These are phyloP conservation scores for Sclerotinia sclerotiorum DNA, from an alignment of 2,329 filamentous ascomycete genomes.

Conservation along the genomic window DNA sequence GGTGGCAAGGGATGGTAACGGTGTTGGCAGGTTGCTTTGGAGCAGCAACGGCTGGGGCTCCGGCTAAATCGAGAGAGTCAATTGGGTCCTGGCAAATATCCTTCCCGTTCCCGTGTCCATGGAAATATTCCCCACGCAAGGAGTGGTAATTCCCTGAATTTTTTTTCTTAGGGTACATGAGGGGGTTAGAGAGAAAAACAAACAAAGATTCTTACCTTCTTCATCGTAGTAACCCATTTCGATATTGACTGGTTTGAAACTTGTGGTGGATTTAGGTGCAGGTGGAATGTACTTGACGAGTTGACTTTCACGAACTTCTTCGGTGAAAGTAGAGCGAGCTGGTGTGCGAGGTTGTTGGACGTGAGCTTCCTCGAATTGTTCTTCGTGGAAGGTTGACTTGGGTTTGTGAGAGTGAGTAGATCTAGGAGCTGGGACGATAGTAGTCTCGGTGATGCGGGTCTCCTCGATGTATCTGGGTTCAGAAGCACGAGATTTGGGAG, in stretches of 20 bases:
- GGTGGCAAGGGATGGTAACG: conserved; percentile 98
- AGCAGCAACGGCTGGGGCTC: conserved; percentile 28
- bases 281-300: conserved; percentile 34
- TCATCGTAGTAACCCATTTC: conserved; percentile 82
- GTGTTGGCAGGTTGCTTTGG: conserved; percentile 62
- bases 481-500: conserved; percentile 45
- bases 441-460: conserved; percentile 37
- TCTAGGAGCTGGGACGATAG: conserved; percentile 42
- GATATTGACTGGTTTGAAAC: conserved; percentile 36
- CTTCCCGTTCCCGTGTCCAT: conserved; percentile 19
- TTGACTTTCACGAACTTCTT: conserved; percentile 35
- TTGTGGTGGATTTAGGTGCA: conserved; percentile 28
- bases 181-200: conserved; percentile 24
- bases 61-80: conserved; percentile 25
- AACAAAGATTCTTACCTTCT: conserved; percentile 47
- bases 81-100: conserved; percentile 20
- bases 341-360: conserved; percentile 38
- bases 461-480: conserved; percentile 37
- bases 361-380: conserved; percentile 30
- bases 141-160: conserved; percentile 66
- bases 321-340: conserved; percentile 29
- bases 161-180: conserved; percentile 32
- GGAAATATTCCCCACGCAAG: conserved; percentile 61
- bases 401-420: conserved; percentile 34
- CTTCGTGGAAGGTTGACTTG: conserved; percentile 27